These are phyloP conservation scores for Citrus sp. DNA, from an alignment of 345 rosid genomes.

Conservation along the genomic window DNA sequence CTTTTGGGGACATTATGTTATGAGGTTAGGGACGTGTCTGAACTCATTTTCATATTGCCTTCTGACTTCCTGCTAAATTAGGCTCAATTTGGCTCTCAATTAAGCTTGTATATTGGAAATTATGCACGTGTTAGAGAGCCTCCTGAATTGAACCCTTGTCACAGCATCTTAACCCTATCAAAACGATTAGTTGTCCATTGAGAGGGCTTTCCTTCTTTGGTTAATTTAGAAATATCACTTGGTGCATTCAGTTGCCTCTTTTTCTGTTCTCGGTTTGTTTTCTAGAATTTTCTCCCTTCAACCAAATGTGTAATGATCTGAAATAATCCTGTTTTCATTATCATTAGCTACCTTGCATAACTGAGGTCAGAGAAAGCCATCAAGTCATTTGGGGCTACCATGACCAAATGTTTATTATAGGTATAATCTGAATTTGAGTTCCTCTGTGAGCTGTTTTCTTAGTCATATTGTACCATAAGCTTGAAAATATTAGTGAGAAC, in stretches of 20 bases:
- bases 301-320: neutral
- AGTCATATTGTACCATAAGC: neutral
- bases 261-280: no score
- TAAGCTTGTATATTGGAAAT: neutral
- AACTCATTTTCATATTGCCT: neutral
- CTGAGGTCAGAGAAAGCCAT: no score
- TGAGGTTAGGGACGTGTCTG: no score
- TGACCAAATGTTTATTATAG: neutral
- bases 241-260: no score
- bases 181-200: no score
- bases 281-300: no score
- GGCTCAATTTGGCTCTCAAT: neutral
- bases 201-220: neutral
- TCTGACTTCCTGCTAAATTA: neutral
- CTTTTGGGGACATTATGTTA: no score
- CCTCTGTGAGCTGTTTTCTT: no score
- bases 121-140: neutral
- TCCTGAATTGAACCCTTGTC: neutral
- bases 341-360: neutral
- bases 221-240: no score
- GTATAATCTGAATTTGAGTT: neutral
- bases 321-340: neutral
- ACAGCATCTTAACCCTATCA: neutral
- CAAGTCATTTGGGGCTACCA: neutral
- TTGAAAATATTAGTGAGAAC: neutral